A percentile compares a stretch with the other conserved stretches of the same genome.
These are phyloP conservation scores for Erythrobasidium hasegawianum DNA, from an alignment of 1,284 basidiomycete genomes.

Conservation along the genomic window DNA sequence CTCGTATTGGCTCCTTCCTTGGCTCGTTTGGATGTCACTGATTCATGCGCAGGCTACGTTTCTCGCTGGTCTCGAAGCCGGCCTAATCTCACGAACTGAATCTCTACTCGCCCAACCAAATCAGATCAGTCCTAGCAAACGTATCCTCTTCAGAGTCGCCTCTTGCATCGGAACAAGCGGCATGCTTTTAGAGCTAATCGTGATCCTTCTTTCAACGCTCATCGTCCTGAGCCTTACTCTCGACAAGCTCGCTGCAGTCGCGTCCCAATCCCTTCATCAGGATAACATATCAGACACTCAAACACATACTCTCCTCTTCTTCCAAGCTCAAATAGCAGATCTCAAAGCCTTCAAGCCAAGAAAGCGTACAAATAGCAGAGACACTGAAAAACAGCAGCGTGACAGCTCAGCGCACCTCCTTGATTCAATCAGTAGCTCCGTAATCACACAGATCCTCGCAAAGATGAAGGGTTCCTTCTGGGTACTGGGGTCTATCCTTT, in stretches of 20 bases:
- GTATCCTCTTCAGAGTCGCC: not conserved
- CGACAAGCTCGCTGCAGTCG: constrained; percentile 1
- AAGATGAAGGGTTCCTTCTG: constrained; percentile 1
- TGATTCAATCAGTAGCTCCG: too few relatives aligned
- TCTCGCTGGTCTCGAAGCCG: not conserved
- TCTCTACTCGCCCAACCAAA: too few relatives aligned
- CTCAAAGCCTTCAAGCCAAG: not conserved
- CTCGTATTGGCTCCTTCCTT: not conserved
- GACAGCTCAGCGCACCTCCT: too few relatives aligned
- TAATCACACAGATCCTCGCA: not conserved
- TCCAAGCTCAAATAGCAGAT: constrained; percentile 1
- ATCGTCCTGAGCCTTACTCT: constrained; percentile 4
- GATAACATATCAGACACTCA: not conserved
- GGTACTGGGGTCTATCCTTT: not conserved
- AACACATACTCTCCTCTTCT: constrained; percentile 4
- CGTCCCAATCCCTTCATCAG: not conserved
- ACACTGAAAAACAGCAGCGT: too few relatives aligned
- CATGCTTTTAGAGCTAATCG: not conserved
- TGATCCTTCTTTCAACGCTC: not conserved
- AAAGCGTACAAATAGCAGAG: too few relatives aligned
- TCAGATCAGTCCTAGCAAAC: too few relatives aligned
- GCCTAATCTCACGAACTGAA: not conserved
- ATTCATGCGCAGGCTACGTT: constrained; percentile 2
- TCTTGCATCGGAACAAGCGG: not conserved
- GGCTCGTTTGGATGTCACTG: too few relatives aligned